Conservation (phyloP, 192 early-diverging fungal species). For the Coemansia sp. region DNA sequence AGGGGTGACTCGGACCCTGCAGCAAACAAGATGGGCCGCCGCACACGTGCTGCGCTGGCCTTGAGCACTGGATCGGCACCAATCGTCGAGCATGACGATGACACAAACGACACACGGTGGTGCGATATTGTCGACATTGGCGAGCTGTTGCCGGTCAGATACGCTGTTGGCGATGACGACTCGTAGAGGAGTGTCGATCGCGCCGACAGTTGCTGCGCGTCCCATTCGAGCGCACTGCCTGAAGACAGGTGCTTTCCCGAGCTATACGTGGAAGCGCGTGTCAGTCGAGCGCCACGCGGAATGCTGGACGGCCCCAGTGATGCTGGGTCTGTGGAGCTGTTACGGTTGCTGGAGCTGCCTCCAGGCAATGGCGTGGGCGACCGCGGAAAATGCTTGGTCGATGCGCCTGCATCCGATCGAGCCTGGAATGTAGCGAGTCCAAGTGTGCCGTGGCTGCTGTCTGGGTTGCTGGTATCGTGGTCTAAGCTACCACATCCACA, state of each 20-base stretch:
- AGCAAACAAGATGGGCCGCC: conserved; percentile 21
- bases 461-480: not conserved
- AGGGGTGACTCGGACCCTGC: not conserved
- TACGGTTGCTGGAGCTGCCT: not conserved
- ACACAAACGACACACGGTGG: conserved; percentile 45
- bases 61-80: conserved; percentile 26
- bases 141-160: conserved; percentile 13
- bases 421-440: not conserved
- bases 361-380: not conserved
- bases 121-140: conserved; percentile 37
- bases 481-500: not conserved
- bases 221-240: conserved; percentile 35
- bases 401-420: not conserved
- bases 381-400: not conserved
- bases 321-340: conserved; percentile 14
- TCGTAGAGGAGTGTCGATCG: conserved; percentile 46
- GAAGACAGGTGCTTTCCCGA: conserved; percentile 28
- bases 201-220: conserved; percentile 18
- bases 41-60: conserved; percentile 7
- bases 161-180: conserved; percentile 13
- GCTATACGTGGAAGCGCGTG: conserved; percentile 6
- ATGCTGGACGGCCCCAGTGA: conserved; percentile 5
- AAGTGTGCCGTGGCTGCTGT: not conserved
- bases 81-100: conserved; percentile 50
- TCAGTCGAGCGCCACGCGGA: conserved; percentile 3